These are phyloP conservation scores for Epichloe aotearoae DNA, from an alignment of 2,329 filamentous ascomycete species.

Conservation along the genomic window DNA sequence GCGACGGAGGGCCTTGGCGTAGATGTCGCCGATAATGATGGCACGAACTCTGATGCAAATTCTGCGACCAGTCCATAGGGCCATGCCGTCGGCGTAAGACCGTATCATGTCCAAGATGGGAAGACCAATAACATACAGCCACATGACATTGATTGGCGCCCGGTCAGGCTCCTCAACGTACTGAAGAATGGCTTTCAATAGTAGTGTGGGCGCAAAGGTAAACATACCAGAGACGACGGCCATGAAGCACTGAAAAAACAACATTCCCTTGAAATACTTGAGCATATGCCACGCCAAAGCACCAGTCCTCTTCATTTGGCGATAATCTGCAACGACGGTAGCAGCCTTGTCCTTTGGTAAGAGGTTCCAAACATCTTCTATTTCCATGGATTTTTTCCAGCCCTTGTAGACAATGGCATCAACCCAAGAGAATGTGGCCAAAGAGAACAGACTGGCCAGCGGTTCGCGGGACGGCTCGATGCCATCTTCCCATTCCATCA, in stretches of 20 bases:
- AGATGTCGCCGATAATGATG: conserved; percentile 94
- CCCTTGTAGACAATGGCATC: conserved; percentile 81
- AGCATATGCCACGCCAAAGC: conserved; percentile 68
- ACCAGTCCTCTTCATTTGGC: conserved; percentile 71
- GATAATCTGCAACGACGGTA: conserved; percentile 66
- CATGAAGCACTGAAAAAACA: conserved; percentile 69
- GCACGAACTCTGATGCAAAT: conserved; percentile 87
- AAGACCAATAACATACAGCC: conserved; percentile 88
- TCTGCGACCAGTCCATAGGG: conserved; percentile 85
- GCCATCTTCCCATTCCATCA: conserved; percentile 78
- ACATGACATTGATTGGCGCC: conserved; percentile 75
- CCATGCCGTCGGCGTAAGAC: conserved; percentile 72
- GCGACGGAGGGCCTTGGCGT: conserved; percentile 84
- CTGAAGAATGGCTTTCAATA: conserved; percentile 82
- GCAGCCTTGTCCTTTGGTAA: conserved; percentile 79
- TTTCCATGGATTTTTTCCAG: conserved; percentile 73
- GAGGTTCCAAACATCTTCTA: conserved; percentile 85
- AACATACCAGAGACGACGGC: conserved; percentile 69
- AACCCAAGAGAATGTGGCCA: conserved; percentile 82
- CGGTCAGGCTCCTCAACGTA: conserved; percentile 75
- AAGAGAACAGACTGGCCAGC: conserved; percentile 74
- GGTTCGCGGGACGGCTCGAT: conserved; percentile 81
- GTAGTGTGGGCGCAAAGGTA: conserved; percentile 80
- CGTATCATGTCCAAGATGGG: conserved; percentile 72
- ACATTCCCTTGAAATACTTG: conserved; percentile 65